Base-by-base conservation (phyloP, 129 eudicot genomes). In the Artemisia argyi region DNA sequence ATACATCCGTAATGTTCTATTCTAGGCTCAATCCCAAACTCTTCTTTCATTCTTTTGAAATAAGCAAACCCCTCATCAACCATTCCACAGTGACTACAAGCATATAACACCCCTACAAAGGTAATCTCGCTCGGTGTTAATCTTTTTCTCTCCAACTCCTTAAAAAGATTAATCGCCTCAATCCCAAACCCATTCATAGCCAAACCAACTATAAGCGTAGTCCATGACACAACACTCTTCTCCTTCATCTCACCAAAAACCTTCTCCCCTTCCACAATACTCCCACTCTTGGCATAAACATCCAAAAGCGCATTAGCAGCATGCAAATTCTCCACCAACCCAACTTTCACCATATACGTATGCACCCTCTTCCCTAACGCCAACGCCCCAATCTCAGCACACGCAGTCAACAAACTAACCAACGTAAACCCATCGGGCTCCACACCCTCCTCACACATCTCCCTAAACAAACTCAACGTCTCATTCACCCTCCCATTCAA, bases 81-180 rank as follows among this genome's bases (percentile, higher is more conserved):
- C 88, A 92, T 69, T 1, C 98, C 98, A 69, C 96, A 89, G 57
- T 92, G 98, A 71, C 98, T 92, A 81, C 98, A 92, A 30, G 98
- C 98, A 68, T 92, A 92, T 32, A 92, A 72, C 14, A 92, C 95
- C 26, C 98, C 98, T n/a, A 92, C 88, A 70, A 92, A 89, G 14
- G 96, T 89, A 26, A 87, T 83, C 32, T 87, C 96, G 63, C 80
- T 92, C 1, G 98, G 98, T 15, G 79, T 85, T 49, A 87, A 57
- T 3, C 78, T 49, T 47, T 67, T 22, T 2, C 30, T 61, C 73
- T 89, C 95, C 84, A 87, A 50, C 49, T 85, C 75, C 70, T 83
- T 81, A 60, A 92, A 92, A 53, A 89, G 85, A 26, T 82, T 63
- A 39, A 92, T 81, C 5, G 98, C 91, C 66, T 85, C 78, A 53